Base-by-base conservation (phyloP, 2,329 filamentous ascomycete species). In the Apiospora malaysiana region DNA sequence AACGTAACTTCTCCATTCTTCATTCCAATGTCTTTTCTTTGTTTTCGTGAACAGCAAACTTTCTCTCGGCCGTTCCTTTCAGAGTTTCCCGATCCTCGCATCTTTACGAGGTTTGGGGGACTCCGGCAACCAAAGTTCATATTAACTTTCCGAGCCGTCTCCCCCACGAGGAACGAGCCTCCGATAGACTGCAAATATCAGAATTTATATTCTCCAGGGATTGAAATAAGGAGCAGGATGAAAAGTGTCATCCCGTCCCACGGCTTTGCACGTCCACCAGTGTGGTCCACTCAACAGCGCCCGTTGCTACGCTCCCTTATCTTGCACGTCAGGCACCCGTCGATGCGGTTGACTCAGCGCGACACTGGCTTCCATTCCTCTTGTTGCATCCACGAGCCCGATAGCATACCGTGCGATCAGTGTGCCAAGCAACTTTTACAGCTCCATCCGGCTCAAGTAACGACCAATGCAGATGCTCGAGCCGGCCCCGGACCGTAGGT, bases 391-490 rank as follows among this genome's bases (percentile, higher is more conserved):
- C 23, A 72, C 70, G 25, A 79, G 45, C 71, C 74, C 72, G n/a
- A 76, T 73, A 27, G 85, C 79, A 73, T 85, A 88, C 51, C 74
- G 79, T 9, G 73, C 75, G 72, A 86, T 80, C 66, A 88, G 70
- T n/a, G 84, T 86, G 4, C 85, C 78, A 0, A 81, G 75, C 7
- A 84, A 73, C 72, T 84, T 84, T 6, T 79, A 76, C 71, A 82
- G 76, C 73, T 83, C 80, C 37, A 81, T 80, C 43, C 81, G 74
- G 21, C 82, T 81, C 67, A 84, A 83, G 73, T 85, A 80, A 74
- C 85, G 84, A 49, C 82, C 81, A n/a, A 83, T 75, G 71, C 85
- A 86, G 56, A 82, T 83, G 16, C 83, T 79, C 2, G 83, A 83
- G 0, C 84, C 84, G 8, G 81, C 83, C 46, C 82, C 83, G 71